Conservation (phyloP, 176 grass and related monocot genomes). For the Eragrostis curvula region DNA sequence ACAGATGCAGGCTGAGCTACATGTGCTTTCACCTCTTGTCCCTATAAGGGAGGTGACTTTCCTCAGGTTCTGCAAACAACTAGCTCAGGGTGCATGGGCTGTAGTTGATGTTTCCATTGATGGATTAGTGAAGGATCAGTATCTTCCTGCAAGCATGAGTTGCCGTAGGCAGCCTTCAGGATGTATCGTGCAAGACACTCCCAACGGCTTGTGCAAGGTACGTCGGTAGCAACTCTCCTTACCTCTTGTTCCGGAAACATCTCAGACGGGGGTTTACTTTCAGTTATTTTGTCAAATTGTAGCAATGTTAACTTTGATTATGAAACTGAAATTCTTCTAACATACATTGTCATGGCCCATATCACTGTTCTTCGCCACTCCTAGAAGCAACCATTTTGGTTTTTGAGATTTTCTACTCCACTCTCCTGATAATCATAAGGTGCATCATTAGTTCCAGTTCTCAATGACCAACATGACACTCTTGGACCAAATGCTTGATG, state of each 20-base stretch:
- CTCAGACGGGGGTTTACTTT: background rate
- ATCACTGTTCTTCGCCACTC: background rate
- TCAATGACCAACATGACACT: conserved; percentile 31
- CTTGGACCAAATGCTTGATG: conserved; percentile 3
- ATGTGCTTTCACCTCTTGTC: conserved; percentile 85
- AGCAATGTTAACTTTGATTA: background rate
- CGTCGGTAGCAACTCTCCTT: background rate
- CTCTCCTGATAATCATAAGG: conserved; percentile 9
- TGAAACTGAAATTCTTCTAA: background rate
- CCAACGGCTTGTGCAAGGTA: conserved; percentile 89
- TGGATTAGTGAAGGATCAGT: conserved; percentile 57
- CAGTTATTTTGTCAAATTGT: background rate
- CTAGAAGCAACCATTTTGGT: conserved; percentile 5
- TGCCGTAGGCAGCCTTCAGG: conserved; percentile 86
- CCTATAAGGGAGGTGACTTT: conserved; percentile 75
- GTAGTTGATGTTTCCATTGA: conserved; percentile 92
- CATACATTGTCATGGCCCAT: background rate
- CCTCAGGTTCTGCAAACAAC: conserved; percentile 84
- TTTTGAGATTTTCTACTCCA: background rate
- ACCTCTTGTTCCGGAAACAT: background rate
- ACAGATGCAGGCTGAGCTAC: conserved; percentile 93
- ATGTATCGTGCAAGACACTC: conserved; percentile 76
- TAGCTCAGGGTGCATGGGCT: conserved; percentile 74
- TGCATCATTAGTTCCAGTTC: conserved; percentile 32
- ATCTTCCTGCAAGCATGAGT: conserved; percentile 47